Evolutionary conservation across 1,284 basidiomycete genomes (phyloP), one percentile per base, ranked within the genome.

Genomic region (Wolfiporia cocos): DNA sequence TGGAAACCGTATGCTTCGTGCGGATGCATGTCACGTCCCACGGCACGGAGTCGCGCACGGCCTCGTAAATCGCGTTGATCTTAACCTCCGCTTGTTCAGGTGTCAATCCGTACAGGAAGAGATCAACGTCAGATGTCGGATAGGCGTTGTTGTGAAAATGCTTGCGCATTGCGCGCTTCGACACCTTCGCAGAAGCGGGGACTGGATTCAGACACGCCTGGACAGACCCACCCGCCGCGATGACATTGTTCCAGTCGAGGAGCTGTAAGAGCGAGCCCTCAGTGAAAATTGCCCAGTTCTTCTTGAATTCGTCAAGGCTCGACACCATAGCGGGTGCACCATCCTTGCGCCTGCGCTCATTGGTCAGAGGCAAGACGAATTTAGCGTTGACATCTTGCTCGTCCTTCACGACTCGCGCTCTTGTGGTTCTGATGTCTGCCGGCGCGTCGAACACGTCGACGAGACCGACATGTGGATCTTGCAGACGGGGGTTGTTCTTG

Each of bases 21-120:
- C 77, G 69, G 43, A 80, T 70, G 43, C 76, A 79, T 15, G 76
- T 79, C 10, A 76, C 74, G 52, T 78, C 78, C 77, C 76, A 80
- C 20, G 77, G 76, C 19, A 80, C 70, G 3, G 76, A 75, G 51
- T 79, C 74, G 20, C 76, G 64, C 14, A 81, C 74, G 4, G 77
- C 77, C 51, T 78, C 73, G 50, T 74, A 80, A 24, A 81, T 78
- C 18, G 59, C 48, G 32, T 67, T 61, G 48, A 78, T 76, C 64
- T 79, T 79, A 36, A 56, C 65, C 51, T 80, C 77, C 0, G 77
- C 78, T 70, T 78, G 65, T 44, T 71, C 73, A 15, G 71, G 61
- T 11, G 67, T 71, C 56, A 80, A 52, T 1, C 76, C 78, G 64
- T 73, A 79, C 33, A 81, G 57, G 52, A 80, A 81, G 10, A 81